Evolutionary conservation across 257 asterid genomes (phyloP), one percentile per base, ranked within the genome.

Genomic region (Cinchona pubescens): DNA sequence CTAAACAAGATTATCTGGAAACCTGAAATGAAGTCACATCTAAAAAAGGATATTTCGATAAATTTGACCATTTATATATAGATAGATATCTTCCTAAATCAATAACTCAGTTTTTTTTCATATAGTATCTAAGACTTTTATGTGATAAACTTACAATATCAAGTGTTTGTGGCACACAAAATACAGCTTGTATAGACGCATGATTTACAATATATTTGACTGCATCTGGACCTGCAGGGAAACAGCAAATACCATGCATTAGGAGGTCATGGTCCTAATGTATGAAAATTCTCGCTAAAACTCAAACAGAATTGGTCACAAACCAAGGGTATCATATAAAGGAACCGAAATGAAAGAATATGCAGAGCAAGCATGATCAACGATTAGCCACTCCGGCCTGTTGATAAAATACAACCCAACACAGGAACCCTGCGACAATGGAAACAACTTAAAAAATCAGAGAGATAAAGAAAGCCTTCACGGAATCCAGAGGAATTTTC

Each of bases 311-410:
- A 23, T 58, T 5, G 37, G 69, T 62, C 32, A 83, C 89, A 49
- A 29, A 88, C 96, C 96, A 42, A 90, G 82, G n/a, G 96, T 90
- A 79, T 90, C 94, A 68, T 90, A 90, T 76, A 90, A 82, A 67
- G 96, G 96, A 66, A 88, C 91, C 0, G 94, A 87, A 72, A 86
- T 70, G 74, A 75, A 82, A 63, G 96, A 88, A 82, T 86, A 90
- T 2, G 94, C 91, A 8, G 91, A 78, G 86, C 96, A 90, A 78
- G 94, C 96, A 83, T 90, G 96, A 75, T 90, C 94, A 58, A 84
- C 87, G 66, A 90, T 73, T 27, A 88, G 62, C 96, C 96, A 87
- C 80, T 90, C 94, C 5, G 96, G 91, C 63, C 91, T 83, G 76
- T 90, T 90, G 77, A 88, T 81, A 25, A 90, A 88, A 82, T 88